phyloP scores from a whole-genome alignment of 305 asterid species.

The Fraxinus platypoda region DNA sequence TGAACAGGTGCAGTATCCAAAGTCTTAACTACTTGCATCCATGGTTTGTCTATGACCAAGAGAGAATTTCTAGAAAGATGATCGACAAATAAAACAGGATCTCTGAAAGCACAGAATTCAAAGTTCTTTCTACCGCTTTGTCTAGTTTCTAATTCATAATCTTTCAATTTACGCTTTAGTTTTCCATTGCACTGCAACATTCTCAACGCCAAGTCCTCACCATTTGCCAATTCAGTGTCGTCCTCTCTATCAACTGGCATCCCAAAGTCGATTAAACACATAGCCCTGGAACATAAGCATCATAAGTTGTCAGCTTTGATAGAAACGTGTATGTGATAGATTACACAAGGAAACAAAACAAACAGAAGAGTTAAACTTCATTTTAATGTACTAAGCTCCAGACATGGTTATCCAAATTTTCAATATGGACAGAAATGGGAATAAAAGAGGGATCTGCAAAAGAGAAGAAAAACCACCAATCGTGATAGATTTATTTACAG shows the following conservation, averaged over 20 bases:
- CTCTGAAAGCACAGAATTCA: slow-evolving; percentile 57
- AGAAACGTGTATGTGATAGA: background rate
- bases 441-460: background rate
- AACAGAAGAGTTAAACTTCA: background rate
- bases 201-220: slow-evolving; percentile 21
- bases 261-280: slow-evolving; percentile 56
- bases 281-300: slow-evolving; percentile 34
- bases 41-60: slow-evolving; percentile 87
- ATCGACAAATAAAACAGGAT: slow-evolving; percentile 84
- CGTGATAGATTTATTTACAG: background rate
- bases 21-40: slow-evolving; percentile 67
- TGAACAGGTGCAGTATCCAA: slow-evolving; percentile 83
- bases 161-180: slow-evolving; percentile 59
- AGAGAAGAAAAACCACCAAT: background rate
- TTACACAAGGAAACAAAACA: background rate
- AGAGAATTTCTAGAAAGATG: slow-evolving; percentile 80
- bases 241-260: slow-evolving; percentile 43
- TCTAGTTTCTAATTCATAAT: slow-evolving; percentile 47
- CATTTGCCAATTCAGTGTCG: slow-evolving; percentile 20
- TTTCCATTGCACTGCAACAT: slow-evolving; percentile 41
- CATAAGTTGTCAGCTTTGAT: background rate
- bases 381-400: background rate
- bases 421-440: background rate
- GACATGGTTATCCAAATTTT: background rate
- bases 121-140: slow-evolving; percentile 59